Percentiles rank a stretch among this genome's conserved stretches.
Evolutionary conservation across 768 basidiomycete species (phyloP).

Genomic region (Gymnopilus dilepis): DNA sequence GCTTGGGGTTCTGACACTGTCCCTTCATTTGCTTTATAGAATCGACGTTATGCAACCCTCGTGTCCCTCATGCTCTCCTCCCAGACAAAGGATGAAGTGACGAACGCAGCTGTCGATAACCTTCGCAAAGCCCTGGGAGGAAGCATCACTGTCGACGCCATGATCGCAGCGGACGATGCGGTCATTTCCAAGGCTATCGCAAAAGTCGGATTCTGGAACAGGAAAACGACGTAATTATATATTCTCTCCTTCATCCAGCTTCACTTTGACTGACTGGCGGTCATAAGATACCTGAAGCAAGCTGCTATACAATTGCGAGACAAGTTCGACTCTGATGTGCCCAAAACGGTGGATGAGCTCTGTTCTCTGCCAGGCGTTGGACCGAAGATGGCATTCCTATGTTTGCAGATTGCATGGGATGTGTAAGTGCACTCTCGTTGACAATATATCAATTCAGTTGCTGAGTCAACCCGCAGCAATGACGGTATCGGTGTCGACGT

Average conservation of each 20-base stretch:
- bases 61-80: slow-evolving; percentile 95
- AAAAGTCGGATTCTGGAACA: slow-evolving; percentile 93
- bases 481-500: slow-evolving; percentile 95
- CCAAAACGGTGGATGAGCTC: slow-evolving; percentile 86
- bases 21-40: slow-evolving; percentile 48
- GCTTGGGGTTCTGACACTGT: neutral
- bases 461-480: slow-evolving; percentile 52
- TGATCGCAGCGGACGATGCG: slow-evolving; percentile 66
- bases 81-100: slow-evolving; percentile 94
- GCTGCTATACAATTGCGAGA: slow-evolving; percentile 72
- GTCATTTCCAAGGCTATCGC: slow-evolving; percentile 77
- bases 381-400: slow-evolving; percentile 94
- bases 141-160: slow-evolving; percentile 72
- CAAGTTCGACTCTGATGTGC: slow-evolving; percentile 83
- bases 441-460: neutral
- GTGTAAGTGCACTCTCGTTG: slow-evolving; percentile 50
- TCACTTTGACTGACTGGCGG: neutral
- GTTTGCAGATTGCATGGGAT: slow-evolving; percentile 85
- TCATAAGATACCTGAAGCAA: slow-evolving; percentile 70
- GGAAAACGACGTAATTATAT: slow-evolving; percentile 75
- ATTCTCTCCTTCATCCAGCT: neutral
- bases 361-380: slow-evolving; percentile 91
- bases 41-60: slow-evolving; percentile 80
- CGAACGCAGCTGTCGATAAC: slow-evolving; percentile 76
- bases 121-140: slow-evolving; percentile 79